Percentiles rank a stretch among this genome's conserved stretches.
These are phyloP conservation scores for Yarrowia galli DNA, from an alignment of 1,139 yeast genomes.

Conservation along the genomic window DNA sequence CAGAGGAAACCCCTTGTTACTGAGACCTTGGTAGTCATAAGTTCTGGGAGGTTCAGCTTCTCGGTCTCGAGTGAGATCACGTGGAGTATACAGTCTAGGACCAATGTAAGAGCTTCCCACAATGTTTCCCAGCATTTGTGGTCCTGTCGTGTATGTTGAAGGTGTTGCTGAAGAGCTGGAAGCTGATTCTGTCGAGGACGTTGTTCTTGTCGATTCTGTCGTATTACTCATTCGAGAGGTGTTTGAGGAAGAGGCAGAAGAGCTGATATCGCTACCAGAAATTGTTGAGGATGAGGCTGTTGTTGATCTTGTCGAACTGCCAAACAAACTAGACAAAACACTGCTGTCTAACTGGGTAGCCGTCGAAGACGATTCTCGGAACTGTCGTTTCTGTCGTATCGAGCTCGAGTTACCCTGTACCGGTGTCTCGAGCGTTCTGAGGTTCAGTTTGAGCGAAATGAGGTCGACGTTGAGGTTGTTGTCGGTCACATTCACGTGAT, in stretches of 20 bases:
- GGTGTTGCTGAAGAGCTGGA: constrained; percentile 15
- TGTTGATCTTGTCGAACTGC: not conserved
- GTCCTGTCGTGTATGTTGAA: constrained; percentile 8
- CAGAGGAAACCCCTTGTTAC: constrained; percentile 54
- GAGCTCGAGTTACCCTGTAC: constrained; percentile 22
- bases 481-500: constrained; percentile 59
- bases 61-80: constrained; percentile 47
- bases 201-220: constrained; percentile 3
- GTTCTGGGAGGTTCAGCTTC: constrained; percentile 43
- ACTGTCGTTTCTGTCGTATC: not conserved
- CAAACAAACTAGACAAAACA: not conserved
- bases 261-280: not conserved
- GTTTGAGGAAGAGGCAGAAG: constrained; percentile 3
- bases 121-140: constrained; percentile 18
- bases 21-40: constrained; percentile 42
- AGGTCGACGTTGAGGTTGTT: constrained; percentile 63
- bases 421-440: constrained; percentile 48
- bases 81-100: constrained; percentile 51
- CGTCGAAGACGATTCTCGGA: not conserved
- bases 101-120: constrained; percentile 40
- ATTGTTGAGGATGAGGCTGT: too few relatives aligned
- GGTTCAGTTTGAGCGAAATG: constrained; percentile 61
- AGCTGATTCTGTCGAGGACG: constrained; percentile 14
- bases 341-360: constrained; percentile 4
- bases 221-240: not conserved